phyloP scores from a whole-genome alignment of 306 rosid species.

The Abrus pulchellus region DNA sequence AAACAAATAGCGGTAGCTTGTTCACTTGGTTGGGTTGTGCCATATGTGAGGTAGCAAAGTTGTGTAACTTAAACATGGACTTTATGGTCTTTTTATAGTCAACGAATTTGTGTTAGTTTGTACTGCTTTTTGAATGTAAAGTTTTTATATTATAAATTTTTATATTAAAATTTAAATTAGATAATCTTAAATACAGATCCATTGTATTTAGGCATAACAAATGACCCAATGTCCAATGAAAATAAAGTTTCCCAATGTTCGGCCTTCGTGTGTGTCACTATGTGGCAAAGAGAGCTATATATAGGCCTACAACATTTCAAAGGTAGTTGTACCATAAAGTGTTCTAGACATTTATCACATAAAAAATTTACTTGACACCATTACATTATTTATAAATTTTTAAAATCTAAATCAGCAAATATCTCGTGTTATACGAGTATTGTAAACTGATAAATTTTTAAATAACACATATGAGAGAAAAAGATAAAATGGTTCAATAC shows the following conservation, averaged over 20 bases:
- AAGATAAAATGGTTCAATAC: background rate
- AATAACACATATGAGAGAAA: no score
- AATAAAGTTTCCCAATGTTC: background rate
- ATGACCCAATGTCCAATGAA: background rate
- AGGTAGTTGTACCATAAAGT: conserved; percentile 6
- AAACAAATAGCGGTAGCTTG: background rate
- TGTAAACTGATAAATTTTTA: no score
- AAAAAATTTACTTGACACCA: background rate
- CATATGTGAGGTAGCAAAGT: background rate
- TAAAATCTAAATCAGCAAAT: background rate
- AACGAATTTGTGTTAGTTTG: background rate
- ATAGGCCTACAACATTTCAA: background rate
- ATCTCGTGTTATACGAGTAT: background rate
- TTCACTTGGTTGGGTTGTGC: background rate
- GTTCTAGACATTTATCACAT: background rate
- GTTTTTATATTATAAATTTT: background rate
- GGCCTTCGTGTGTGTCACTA: background rate
- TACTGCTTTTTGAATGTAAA: background rate
- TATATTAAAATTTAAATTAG: background rate
- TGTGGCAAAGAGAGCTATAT: background rate
- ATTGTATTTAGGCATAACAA: background rate
- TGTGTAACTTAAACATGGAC: background rate
- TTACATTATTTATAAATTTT: background rate
- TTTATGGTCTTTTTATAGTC: background rate
- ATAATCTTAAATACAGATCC: background rate